Evolutionary conservation across 805 yeast species (phyloP), one percentile per base, ranked within the genome.

Genomic region (Scheffersomyces amazonensis): DNA sequence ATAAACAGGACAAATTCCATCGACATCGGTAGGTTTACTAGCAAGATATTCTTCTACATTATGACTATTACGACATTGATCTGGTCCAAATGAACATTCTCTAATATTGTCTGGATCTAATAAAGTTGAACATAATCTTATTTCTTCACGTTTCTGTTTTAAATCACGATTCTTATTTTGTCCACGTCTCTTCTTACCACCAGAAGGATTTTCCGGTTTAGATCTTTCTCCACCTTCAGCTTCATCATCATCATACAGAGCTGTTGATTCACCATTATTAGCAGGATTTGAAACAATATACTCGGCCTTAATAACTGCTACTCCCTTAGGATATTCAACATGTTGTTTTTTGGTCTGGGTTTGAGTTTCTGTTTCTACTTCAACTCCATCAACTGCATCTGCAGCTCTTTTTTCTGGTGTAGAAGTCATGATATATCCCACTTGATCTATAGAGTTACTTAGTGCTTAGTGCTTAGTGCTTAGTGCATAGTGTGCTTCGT

Each of bases 91-190:
- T 16, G 76, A 64, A 59, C 95, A 86, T 27, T 56, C 65, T 40
- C 52, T 63, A 5, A 53, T 53, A 23, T 58, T 57, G 10, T 64
- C 75, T 2, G 83, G 85, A 47, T 81, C 84, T 16, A 81, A 61
- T 28, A 77, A 66, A 20, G 80, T 66, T 1, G 80, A 71, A 63
- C 96, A 90, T 38, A 89, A 56, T 48, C 80, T 75, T 33, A 83
- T 59, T 6, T 65, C 72, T 42, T 84, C 95, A 36, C 74, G 79
- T 3, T 64, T 68, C 56, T 87, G 95, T 41, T 73, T 76, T 47
- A 87, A 71, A 46, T 85, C 90, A 52, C 97, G 72, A 42, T 78
- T 78, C 58, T 88, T 87, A 61, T 88, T 88, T 64, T 88, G 96
- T 0, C 96, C 96, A 42, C 87, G 69, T 35, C 68, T 66, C 53